Base-by-base conservation (phyloP, 805 yeast species). In the Komagataella mondaviorum region DNA sequence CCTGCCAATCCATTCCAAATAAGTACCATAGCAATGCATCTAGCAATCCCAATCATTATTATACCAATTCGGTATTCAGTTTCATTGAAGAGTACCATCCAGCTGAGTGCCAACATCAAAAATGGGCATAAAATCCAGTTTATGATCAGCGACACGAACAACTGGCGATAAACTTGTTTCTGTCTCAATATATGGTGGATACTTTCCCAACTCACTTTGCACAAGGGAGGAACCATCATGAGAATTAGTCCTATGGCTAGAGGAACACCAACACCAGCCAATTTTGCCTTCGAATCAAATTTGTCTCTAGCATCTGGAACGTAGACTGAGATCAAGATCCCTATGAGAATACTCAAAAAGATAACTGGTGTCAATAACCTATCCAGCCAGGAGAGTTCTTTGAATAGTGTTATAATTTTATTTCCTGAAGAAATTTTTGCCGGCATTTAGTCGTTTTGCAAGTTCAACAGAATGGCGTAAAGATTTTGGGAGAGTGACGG, bases 1-100 rank as follows among this genome's bases (percentile, higher is more conserved):
- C 63, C 70, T 2, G 82, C 78, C 16, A 79, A 64, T 30, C 74
- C 71, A 57, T 74, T 78, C 84, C 83, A 78, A 23, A 78, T 60
- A 49, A 79, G 62, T 1, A 78, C 84, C 83, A 79, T 78, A 20
- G 83, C 84, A 55, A 78, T 77, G 58, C 84, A 78, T 53, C 83
- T 63, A 5, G 81, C 83, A 43, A 76, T 52, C 1, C 84, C 84
- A 48, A 79, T 75, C 75, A 79, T 71, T 30, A 79, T 76, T n/a
- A 79, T 68, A 1, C 83, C 83, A 45, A 63, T 65, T 46, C 83
- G 63, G 52, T 73, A 75, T 51, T 76, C 83, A 6, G 63, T 63
- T 49, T 69, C 57, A 52, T 77, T 74, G 51, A 74, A 74, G 48
- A 79, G 56, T 0, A 71, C 67, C 46, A 72, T 57, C 84, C 83